A percentile compares a stretch with the other conserved stretches of the same genome.
Conservation (phyloP, 129 eudicot genomes). For the Artemisia annua region DNA sequence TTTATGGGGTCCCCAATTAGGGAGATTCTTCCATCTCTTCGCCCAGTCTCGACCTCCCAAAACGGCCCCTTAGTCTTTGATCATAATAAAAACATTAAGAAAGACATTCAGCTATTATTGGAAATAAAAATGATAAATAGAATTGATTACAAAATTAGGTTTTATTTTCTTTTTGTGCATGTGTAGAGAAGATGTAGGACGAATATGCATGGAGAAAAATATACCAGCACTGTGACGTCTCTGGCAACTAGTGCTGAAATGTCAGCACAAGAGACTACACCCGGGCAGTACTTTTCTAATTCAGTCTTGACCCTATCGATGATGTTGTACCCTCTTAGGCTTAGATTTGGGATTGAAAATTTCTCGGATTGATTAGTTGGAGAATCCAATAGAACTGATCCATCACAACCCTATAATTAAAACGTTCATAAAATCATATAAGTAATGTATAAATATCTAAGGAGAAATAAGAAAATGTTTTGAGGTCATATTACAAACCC, state of each 20-base stretch:
- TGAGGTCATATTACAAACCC: slow-evolving; percentile 37
- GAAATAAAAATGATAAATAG: neutral
- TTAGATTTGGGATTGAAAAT: slow-evolving; percentile 46
- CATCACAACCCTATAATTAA: slow-evolving; percentile 64
- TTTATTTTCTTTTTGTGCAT: neutral
- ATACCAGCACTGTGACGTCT: slow-evolving; percentile 46
- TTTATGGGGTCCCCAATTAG: slow-evolving; percentile 23
- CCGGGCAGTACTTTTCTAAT: slow-evolving; percentile 51
- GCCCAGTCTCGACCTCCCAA: slow-evolving; percentile 66
- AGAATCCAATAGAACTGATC: slow-evolving; percentile 54
- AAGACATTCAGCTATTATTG: neutral
- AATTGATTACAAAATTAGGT: neutral
- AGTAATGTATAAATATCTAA: neutral
- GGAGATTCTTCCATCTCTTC: slow-evolving; percentile 74
- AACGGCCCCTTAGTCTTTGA: slow-evolving; percentile 54
- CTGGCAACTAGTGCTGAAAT: slow-evolving; percentile 52
- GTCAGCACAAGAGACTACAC: slow-evolving; percentile 75
- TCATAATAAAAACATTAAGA: neutral
- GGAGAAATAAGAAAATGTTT: too few species aligned
- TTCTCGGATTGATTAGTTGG: slow-evolving; percentile 50
- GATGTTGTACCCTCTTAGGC: slow-evolving; percentile 54
- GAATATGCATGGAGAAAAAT: neutral
- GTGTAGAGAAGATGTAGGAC: neutral
- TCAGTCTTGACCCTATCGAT: slow-evolving; percentile 54
- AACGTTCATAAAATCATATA: neutral